Conservation (phyloP, 108 stramenopile genomes). For the Nitzschia inconspicua region DNA sequence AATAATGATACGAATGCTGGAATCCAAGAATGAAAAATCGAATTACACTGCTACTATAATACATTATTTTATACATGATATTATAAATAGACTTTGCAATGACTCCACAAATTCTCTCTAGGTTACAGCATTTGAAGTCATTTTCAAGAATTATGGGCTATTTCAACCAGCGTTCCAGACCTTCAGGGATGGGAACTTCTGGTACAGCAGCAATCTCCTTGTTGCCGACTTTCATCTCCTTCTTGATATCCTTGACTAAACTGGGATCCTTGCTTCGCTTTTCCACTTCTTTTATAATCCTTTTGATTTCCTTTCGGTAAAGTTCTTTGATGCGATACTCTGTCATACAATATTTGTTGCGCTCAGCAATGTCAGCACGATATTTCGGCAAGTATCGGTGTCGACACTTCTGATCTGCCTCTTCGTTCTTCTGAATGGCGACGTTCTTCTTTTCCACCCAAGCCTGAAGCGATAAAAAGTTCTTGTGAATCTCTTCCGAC, state of each 20-base stretch:
- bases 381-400: constrained; percentile 9
- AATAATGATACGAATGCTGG: too few relatives aligned
- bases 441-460: constrained; percentile 2
- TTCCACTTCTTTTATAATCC: neutral
- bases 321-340: neutral
- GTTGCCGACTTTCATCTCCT: neutral
- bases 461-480: neutral
- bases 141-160: too few relatives aligned
- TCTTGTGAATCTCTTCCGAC: constrained; percentile 15
- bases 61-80: too few relatives aligned
- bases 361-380: neutral
- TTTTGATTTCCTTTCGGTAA: neutral
- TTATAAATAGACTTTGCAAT: too few relatives aligned
- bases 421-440: neutral
- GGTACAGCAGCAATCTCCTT: neutral
- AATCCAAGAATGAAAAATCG: too few relatives aligned
- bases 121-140: too few relatives aligned
- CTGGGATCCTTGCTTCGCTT: neutral
- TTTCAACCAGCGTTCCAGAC: neutral
- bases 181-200: neutral
- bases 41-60: too few relatives aligned
- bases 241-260: neutral
- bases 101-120: too few relatives aligned
- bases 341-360: neutral
- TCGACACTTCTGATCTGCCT: neutral